Percentiles rank a stretch among this genome's conserved stretches.
Conservation (phyloP, 108 stramenopile genomes). For the Nannochloropsis gaditana region DNA sequence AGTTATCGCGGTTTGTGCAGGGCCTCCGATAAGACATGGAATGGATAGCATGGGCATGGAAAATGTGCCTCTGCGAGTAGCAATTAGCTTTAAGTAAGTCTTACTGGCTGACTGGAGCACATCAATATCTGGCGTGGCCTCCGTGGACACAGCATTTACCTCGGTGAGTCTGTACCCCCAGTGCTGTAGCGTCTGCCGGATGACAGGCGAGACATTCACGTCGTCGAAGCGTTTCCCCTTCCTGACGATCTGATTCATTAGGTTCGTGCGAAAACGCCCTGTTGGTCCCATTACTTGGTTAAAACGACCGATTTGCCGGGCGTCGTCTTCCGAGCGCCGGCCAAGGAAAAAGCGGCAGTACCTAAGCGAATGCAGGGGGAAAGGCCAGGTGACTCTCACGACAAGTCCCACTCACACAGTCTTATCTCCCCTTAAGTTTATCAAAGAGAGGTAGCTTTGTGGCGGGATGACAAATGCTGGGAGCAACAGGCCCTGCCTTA, state of each 20-base stretch:
- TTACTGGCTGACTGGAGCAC: no score
- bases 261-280: conserved; percentile 80
- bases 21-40: no score
- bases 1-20: no score
- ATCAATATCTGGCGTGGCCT: not conserved
- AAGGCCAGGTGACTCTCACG: not conserved
- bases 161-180: conserved; percentile 87
- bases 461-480: no score
- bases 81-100: no score
- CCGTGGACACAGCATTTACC: not conserved
- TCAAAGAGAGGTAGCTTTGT: no score
- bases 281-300: conserved; percentile 67
- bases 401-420: no score
- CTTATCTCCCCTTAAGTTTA: no score
- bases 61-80: no score
- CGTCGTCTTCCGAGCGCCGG: conserved; percentile 59
- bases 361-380: conserved; percentile 48
- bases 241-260: conserved; percentile 80
- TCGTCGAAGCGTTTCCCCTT: conserved; percentile 58
- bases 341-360: conserved; percentile 93
- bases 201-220: conserved; percentile 74
- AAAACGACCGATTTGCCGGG: conserved; percentile 80
- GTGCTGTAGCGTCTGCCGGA: conserved; percentile 88
- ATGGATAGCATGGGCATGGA: no score
- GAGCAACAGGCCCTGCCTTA: not conserved